Conservation (phyloP, 2,329 filamentous ascomycete genomes). For the Neopestalotiopsis sp. region DNA sequence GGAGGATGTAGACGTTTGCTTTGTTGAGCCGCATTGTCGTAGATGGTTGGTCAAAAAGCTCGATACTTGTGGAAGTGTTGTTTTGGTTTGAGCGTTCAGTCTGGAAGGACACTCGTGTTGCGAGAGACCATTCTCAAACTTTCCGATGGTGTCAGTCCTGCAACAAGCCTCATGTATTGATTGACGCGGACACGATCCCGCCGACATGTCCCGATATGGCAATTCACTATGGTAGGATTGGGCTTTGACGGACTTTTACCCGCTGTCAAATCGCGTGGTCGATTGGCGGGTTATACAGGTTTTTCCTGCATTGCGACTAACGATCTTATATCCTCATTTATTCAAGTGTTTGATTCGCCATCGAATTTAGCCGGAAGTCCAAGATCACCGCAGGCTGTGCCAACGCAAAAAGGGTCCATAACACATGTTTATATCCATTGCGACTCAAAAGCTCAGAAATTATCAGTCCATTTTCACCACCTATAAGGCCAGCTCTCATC, state of each 20-base stretch:
- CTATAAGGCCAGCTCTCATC: slow-evolving; percentile 10
- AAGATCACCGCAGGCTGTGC: neutral
- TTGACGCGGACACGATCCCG: neutral
- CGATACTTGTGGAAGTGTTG: too few species aligned
- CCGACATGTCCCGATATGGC: neutral
- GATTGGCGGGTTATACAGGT: neutral
- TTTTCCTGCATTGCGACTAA: too few species aligned
- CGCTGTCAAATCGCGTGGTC: neutral
- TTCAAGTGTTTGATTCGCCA: neutral
- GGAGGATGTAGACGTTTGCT: neutral
- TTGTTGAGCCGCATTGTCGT: neutral
- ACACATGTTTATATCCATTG: neutral
- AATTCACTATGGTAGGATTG: neutral
- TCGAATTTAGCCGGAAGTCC: neutral
- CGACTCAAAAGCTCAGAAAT: neutral
- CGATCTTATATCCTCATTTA: neutral
- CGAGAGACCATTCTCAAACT: too few species aligned
- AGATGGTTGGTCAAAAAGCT: neutral
- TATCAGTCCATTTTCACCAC: neutral
- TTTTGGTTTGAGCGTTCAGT: too few species aligned
- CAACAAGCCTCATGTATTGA: too few species aligned
- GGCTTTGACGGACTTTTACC: neutral
- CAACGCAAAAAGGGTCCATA: too few species aligned
- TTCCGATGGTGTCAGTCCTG: too few species aligned
- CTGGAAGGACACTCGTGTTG: too few species aligned